phyloP scores from a whole-genome alignment of 176 grass and related monocot genomes.

The Zizania latifolia region DNA sequence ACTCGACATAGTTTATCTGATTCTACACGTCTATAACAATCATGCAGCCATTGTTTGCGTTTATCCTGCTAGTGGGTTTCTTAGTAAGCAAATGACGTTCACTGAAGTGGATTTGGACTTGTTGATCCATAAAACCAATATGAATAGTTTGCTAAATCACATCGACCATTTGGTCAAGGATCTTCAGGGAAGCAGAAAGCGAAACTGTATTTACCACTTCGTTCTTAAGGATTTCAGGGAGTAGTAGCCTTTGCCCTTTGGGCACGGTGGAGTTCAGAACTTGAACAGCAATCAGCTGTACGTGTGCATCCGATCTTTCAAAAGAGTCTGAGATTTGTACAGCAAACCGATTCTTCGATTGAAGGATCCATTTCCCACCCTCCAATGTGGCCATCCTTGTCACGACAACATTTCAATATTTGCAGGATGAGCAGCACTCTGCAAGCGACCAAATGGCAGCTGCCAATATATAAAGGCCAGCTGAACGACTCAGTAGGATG shows the following conservation, averaged over 20 bases:
- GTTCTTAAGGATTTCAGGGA: not conserved
- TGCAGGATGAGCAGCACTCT: not conserved
- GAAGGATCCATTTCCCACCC: not conserved
- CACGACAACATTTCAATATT: constrained; percentile 5
- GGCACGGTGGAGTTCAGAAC: not conserved
- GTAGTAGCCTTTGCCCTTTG: not conserved
- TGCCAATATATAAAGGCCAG: constrained; percentile 20
- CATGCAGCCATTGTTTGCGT: not conserved
- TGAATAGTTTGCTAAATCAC: not conserved
- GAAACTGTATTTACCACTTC: not conserved
- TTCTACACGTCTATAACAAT: not conserved
- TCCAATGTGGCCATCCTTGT: constrained; percentile 23
- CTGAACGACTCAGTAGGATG: constrained; percentile 9
- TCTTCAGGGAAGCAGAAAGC: not conserved
- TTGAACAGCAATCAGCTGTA: not conserved
- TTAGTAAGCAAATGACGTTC: not conserved
- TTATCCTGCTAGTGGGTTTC: not conserved
- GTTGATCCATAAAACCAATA: not conserved
- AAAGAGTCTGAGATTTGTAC: not conserved
- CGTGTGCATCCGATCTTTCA: not conserved
- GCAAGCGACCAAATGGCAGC: not conserved
- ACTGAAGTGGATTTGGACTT: not conserved
- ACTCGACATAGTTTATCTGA: not conserved
- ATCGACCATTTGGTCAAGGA: not conserved
- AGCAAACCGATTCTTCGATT: not conserved